Evolutionary conservation across 1,284 basidiomycete genomes (phyloP).

Genomic region (Kwoniella shivajii): DNA sequence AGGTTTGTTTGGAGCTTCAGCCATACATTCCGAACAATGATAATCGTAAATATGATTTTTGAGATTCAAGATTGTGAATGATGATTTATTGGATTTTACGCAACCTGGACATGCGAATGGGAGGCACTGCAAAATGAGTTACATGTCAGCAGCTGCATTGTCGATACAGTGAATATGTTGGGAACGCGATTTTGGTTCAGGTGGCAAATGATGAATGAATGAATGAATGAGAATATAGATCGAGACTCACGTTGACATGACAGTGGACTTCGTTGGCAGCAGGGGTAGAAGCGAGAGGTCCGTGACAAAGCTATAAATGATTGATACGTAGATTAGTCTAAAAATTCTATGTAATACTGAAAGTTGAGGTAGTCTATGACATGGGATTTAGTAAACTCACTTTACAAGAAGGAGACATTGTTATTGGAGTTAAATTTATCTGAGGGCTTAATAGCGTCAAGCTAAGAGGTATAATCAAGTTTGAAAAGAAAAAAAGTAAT

Average conservation of each 20-base stretch:
- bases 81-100: conserved; percentile 17
- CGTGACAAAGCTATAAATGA: conserved; percentile 26
- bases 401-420: conserved; percentile 20
- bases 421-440: neutral
- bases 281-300: conserved; percentile 15
- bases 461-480: neutral
- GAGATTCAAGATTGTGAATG: conserved; percentile 24
- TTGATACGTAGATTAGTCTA: neutral
- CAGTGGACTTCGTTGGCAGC: conserved; percentile 17
- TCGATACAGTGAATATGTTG: no score
- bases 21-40: conserved; percentile 22
- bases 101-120: conserved; percentile 29
- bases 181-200: no score
- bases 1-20: neutral
- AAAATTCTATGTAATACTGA: neutral
- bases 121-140: conserved; percentile 19
- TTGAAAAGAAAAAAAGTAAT: neutral
- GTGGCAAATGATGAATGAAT: no score
- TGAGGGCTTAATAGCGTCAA: neutral
- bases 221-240: neutral
- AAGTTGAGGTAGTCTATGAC: neutral
- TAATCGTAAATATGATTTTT: conserved; percentile 29
- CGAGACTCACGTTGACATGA: conserved; percentile 22
- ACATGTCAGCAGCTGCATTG: neutral
- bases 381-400: conserved; percentile 8